These are phyloP conservation scores for Petunia hybrid DNA, from an alignment of 305 asterid species.

Conservation along the genomic window DNA sequence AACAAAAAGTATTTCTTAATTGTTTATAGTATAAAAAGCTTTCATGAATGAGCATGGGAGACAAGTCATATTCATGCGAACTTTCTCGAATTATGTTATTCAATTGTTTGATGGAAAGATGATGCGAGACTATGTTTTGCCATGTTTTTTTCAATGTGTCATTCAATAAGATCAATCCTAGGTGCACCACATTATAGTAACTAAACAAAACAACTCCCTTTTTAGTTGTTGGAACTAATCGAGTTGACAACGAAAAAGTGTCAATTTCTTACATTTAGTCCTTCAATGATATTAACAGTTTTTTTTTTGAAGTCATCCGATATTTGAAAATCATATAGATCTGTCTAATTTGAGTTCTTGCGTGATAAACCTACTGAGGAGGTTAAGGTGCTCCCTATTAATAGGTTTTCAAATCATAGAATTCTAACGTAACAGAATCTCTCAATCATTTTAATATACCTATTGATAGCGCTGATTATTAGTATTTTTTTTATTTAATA, in stretches of 20 bases:
- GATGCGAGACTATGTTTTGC: not conserved
- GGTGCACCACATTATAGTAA: conserved; percentile 22
- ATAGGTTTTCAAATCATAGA: too few species aligned
- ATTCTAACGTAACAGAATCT: too few species aligned
- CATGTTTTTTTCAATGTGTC: conserved; percentile 19
- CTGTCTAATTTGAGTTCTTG: not conserved
- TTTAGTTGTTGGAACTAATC: conserved; percentile 23
- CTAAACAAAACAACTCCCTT: conserved; percentile 2
- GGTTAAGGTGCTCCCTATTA: too few species aligned
- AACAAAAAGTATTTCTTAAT: not conserved
- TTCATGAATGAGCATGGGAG: not conserved
- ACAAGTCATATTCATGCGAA: conserved; percentile 27
- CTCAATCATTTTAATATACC: too few species aligned
- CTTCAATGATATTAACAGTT: not conserved
- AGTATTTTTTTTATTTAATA: too few species aligned
- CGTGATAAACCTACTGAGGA: too few species aligned
- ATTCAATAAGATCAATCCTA: conserved; percentile 29
- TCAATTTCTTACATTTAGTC: conserved; percentile 21
- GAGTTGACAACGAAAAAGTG: not conserved
- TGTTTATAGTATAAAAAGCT: not conserved
- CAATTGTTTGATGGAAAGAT: not conserved
- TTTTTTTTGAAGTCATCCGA: not conserved
- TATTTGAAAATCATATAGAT: not conserved
- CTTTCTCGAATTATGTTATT: conserved; percentile 29
- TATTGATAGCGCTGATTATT: too few species aligned